Evolutionary conservation across 345 rosid genomes (phyloP), one percentile per base, ranked within the genome.

Genomic region (Cardamine chenopodiifolia): DNA sequence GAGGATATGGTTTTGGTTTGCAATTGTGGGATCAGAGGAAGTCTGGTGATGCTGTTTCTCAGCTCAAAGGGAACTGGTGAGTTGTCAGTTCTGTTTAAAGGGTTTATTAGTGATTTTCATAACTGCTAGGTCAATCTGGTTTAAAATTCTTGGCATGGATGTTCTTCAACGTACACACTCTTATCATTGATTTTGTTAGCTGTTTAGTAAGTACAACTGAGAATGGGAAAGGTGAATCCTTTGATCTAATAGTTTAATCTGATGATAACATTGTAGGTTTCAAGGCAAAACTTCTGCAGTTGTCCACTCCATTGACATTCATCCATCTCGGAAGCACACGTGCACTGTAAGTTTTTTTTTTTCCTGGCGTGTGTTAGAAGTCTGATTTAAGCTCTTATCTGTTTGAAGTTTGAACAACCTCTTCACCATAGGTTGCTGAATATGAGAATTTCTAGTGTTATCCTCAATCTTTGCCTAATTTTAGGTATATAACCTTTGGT

Each of bases 1-100:
- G 97, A 54, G 95, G 98, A 26, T 85, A 69, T 47, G 97, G 97
- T 19, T 88, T 86, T 70, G 88, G 95, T 62, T 70, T 94, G 40
- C 96, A 86, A 31, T 86, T 93, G 96, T 94, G 97, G 98, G 98
- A 94, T 80, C 84, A 75, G 70, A 84, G 97, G 80, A 88, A 78
- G 61, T 69, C 89, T 12, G 92, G 88, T 67, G 88, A 87, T 25
- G 82, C 96, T 3, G 97, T 85, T 44, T 86, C 90, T 2, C 90
- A 83, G 85, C 89, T 91, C 49, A 90, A 94, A 68, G 89, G 90
- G 29, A 83, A 72, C 66, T 88, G 93, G 97, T 91, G 81, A 80
- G 94, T 49, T 26, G 28, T 50, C 8, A 11, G 12, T 9, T 44
- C 44, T 42, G 34, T 35, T 53, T 37, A 40, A 23, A 0, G 20